Base-by-base conservation (phyloP, 768 basidiomycete species). In the Naganishia randhawae region DNA sequence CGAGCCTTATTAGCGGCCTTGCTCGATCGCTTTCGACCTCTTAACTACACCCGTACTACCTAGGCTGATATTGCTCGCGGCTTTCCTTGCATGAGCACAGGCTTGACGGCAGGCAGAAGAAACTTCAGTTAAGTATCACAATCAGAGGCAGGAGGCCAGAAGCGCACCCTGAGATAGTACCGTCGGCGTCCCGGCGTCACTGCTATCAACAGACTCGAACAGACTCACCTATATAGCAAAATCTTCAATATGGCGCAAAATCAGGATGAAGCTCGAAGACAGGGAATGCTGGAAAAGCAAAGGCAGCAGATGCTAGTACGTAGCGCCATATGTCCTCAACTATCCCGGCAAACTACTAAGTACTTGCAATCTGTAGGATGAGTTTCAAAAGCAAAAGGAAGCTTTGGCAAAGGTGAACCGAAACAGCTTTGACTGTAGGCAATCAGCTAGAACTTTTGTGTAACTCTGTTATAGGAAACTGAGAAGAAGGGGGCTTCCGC, bases 401-500 rank as follows among this genome's bases (percentile, higher is more conserved):
- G 64, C 69, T 14, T 22, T 70, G 16, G 45, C 53, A 31, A 61
- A 66, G 65, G 65, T 51, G 32, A 51, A 35, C 41, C 1, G 19
- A 16, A 31, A 37, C 37, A 10, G 8, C 2, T 52, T 39, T 1
- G 8, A 4, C 16, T 10, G 27, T 1, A 52, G 0, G 16, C 37
- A 13, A 42, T 41, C 11, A 42, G 29, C 25, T 33, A 37, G 10
- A 17, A 63, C 50, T n/a, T n/a, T 32, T 33, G 1, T 25, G 9
- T 3, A 22, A 13, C 5, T 42, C n/a, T n/a, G 3, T 39, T 33
- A 10, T 62, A 82, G 76, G 93, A 96, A 81, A 93, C 92, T 1
- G 91, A 95, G 82, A 94, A 93, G 80, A 88, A 90, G 42, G 88
- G 92, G 33, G 51, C 64, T 1, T 90, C 92, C 4, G 90, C 91